Base-by-base conservation (phyloP, 2,329 filamentous ascomycete genomes). In the Aulographum hederae region DNA sequence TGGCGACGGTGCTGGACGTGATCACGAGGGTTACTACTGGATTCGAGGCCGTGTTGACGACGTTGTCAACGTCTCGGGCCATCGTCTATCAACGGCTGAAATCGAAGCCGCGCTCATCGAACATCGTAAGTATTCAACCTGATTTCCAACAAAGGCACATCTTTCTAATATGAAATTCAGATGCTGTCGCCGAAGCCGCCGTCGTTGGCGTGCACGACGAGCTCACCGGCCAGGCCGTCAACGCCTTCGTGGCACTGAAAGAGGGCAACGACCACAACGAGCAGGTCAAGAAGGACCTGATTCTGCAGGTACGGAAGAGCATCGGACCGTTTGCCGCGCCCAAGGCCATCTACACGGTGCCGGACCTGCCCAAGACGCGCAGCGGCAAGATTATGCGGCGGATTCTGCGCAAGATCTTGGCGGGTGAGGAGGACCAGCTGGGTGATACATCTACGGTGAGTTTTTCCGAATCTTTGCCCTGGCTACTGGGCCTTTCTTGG, bases 21-120 rank as follows among this genome's bases (percentile, higher is more conserved):
- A 98, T 53, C 79, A 93, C 57, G 89, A 98, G 47, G 89, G 89
- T 35, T 98, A 94, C 66, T 98, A 95, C 72, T 98, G 89, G 89
- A 98, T 98, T 53, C 81, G 89, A 39, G 89, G 89, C 41, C 84
- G 89, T 56, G 89, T 98, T 32, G 89, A 98, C 51, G 89, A 98
- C 47, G 89, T 98, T 27, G 86, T 98, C 54, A 98, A 98, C 57
- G 89, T 98, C 39, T 89, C 79, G 44, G 89, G 89, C 18, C 89
- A 98, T 58, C 78, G 89, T 53, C 67, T 98, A 39, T 95, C 86
- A 12, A 98, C 89, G 6, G 86, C 89, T 21, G 89, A 98, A 57
- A 98, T 98, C 41, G 89, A 98, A 60, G 89, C 89, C 18, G 89
- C 89, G 13, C 73, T 98, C 30, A 76, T 98, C 42, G 86, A 95